Base-by-base conservation (phyloP, 352 stramenopile species). In the Lagenidium sp. region DNA sequence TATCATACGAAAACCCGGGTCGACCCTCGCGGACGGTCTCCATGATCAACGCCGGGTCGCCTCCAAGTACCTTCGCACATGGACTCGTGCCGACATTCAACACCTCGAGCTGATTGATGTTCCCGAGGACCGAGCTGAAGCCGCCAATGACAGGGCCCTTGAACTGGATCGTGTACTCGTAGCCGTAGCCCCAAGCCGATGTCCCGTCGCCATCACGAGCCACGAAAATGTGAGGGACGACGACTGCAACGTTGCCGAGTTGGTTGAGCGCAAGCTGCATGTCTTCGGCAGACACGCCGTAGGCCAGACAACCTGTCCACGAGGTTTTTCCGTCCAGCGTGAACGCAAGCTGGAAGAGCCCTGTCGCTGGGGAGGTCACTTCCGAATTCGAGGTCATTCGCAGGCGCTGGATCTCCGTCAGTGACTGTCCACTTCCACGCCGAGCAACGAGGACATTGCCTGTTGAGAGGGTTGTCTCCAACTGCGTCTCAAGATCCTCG, bases 101-200 rank as follows among this genome's bases (percentile, higher is more conserved):
- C 22, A 84, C 54, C 28, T 61, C 47, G 0, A 93, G 36, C 22
- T 63, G 56, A 7, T 53, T 43, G 4, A 90, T 53, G 35, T 89
- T 61, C 0, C 77, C 80, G 0, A 90, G 34, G 6, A 92, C 63
- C 3, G n/a, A 53, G 35, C 72, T 89, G 32, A 57, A 63, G 3
- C 75, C 73, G 16, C 78, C 75, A 8, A 44, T 49, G 10, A 88
- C 47, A 0, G 76, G 68, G 2, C 80, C 80, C 28, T 42, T 47
- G 34, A 87, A 92, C 21, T 67, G 43, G 39, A 92, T 68, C 6
- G 72, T 50, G 44, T 88, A 92, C 47, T 90, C 70, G 42, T 81
- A 92, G 0, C 80, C 80, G 45, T 82, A 92, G 7, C 80, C 80
- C 73, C 71, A 90, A 4, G 44, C 44, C 0, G 80, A 66, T 10